Evolutionary conservation across 2,329 filamentous ascomycete genomes (phyloP), one percentile per base, ranked within the genome.

Genomic region (Apiospora koreana): DNA sequence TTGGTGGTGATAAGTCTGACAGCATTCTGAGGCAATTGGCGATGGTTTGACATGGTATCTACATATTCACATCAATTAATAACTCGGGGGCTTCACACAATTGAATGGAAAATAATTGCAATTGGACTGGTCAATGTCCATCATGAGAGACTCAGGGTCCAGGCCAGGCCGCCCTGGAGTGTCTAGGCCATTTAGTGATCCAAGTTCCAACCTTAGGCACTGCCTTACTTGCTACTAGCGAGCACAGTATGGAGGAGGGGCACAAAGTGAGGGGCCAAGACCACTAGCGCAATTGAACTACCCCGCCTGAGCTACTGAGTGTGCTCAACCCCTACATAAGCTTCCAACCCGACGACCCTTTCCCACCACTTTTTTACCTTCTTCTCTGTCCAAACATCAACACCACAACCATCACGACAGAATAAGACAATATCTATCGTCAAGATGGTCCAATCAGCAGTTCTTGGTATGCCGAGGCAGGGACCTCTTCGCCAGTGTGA

Each of bases 401-500:
- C 54, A 62, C 28, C 50, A 58, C 28, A 21, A 58, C 18, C 43
- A 21, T 46, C 43, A 46, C 42, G 42, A 45, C 43, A 46, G 43
- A 46, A 62, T 9, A 62, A 23, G 21, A 62, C 31, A 62, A 62
- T 38, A 38, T 14, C 54, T 75, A 80, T 79, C 80, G 77, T 74
- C 82, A 88, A 82, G 73, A 90, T 90, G 88, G 88, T 90, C 82
- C 86, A 89, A 81, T 90, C 88, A 76, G 86, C 96, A 77, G 89
- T 99, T 84, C 92, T 99, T 84, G 96, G 96, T 87, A 99, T 99
- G 91, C 96, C 96, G 84, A 95, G 96, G 82, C 98, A 98, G 94
- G 96, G 96, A 86, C 93, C 90, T 1, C 1, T 10, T 16, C 6
- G 50, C 80, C 93, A 97, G 86, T 94, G 96, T 91, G 96, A 99